These are phyloP conservation scores for Kwoniella dejecticola DNA, from an alignment of 768 basidiomycete species.

Conservation along the genomic window DNA sequence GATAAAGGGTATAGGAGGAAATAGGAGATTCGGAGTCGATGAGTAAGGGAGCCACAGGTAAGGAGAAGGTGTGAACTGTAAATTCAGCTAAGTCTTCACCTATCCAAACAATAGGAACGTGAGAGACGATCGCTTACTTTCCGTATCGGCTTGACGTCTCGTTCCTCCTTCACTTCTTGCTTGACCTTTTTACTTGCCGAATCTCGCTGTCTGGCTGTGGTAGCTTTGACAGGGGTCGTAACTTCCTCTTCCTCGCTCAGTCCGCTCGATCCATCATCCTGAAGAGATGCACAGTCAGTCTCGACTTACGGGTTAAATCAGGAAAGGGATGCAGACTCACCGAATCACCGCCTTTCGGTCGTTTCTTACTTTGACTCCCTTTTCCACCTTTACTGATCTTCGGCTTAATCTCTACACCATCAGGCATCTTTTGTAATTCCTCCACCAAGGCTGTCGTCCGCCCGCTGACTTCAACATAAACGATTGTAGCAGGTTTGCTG, in stretches of 20 bases:
- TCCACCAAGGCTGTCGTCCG: conserved; percentile 72
- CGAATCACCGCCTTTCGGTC: conserved; percentile 12
- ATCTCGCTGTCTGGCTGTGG: conserved; percentile 31
- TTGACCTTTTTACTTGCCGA: conserved; percentile 19
- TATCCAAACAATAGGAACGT: too few relatives aligned
- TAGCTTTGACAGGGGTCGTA: conserved; percentile 19
- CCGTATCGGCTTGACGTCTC: not conserved
- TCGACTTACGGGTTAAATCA: not conserved
- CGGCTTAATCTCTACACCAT: conserved; percentile 50
- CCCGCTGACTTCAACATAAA: conserved; percentile 74
- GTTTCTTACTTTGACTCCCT: conserved; percentile 32
- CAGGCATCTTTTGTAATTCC: conserved; percentile 63
- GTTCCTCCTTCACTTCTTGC: conserved; percentile 4
- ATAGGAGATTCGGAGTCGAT: too few relatives aligned
- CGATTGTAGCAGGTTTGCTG: conserved; percentile 70
- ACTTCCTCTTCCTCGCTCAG: not conserved
- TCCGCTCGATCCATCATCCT: conserved; percentile 4
- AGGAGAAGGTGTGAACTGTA: too few relatives aligned
- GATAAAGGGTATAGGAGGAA: too few relatives aligned
- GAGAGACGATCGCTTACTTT: conserved; percentile 24
- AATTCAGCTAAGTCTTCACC: too few relatives aligned
- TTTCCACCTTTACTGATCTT: conserved; percentile 44
- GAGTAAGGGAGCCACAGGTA: too few relatives aligned
- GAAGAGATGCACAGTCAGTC: not conserved
- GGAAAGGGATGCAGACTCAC: not conserved